These are phyloP conservation scores for Entoloma clypeatum DNA, from an alignment of 1,284 basidiomycete genomes.

Conservation along the genomic window DNA sequence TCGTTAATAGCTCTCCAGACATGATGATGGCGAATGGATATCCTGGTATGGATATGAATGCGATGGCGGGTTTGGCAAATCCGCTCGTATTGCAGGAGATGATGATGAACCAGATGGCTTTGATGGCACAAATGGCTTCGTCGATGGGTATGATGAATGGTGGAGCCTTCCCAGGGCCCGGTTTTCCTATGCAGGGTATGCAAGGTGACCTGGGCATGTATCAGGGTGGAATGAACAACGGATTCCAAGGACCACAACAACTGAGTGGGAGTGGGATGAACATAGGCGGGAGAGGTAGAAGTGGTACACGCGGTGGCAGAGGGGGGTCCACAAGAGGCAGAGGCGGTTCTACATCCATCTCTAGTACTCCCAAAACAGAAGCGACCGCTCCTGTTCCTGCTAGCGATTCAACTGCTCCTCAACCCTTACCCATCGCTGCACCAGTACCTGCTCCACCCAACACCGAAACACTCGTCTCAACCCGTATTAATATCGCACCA, in stretches of 20 bases:
- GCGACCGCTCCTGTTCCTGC: constrained; percentile 18
- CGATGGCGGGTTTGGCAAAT: constrained; percentile 55
- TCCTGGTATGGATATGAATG: constrained; percentile 60
- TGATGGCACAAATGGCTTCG: constrained; percentile 79
- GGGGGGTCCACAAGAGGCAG: constrained; percentile 32
- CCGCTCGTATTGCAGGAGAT: constrained; percentile 76
- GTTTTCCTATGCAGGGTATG: constrained; percentile 57
- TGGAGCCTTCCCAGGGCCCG: constrained; percentile 44
- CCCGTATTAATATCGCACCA: constrained; percentile 23
- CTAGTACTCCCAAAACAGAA: constrained; percentile 16
- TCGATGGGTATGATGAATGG: constrained; percentile 70
- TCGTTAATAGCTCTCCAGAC: constrained; percentile 54
- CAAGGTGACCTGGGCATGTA: constrained; percentile 53
- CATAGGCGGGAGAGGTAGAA: constrained; percentile 35
- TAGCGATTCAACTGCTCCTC: constrained; percentile 25
- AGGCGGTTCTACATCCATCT: constrained; percentile 25
- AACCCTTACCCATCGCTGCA: constrained; percentile 32
- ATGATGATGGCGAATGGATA: constrained; percentile 59
- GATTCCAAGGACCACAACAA: constrained; percentile 34
- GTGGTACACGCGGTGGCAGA: constrained; percentile 33
- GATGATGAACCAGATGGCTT: constrained; percentile 83
- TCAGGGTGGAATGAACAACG: constrained; percentile 39
- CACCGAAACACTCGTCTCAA: constrained; percentile 20
- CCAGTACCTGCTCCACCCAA: constrained; percentile 29
- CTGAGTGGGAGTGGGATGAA: constrained; percentile 20